phyloP scores from a whole-genome alignment of 768 basidiomycete genomes.

The Lactarius quietus region DNA sequence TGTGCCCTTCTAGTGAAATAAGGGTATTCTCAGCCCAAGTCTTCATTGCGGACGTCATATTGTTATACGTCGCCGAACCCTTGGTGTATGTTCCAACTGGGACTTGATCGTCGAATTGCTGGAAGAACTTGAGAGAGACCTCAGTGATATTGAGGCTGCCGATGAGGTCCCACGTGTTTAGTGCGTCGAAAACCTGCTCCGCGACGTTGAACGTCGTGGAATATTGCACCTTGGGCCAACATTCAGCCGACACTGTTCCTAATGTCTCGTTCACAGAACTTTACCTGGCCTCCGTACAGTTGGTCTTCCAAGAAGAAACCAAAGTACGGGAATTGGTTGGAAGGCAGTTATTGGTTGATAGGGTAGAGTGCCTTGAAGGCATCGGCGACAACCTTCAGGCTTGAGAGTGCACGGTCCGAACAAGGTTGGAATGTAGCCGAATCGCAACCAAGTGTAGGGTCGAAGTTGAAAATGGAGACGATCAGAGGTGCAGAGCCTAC shows the following conservation, averaged over 20 bases:
- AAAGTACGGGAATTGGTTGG: not conserved
- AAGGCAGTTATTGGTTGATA: not conserved
- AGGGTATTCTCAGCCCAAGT: not conserved
- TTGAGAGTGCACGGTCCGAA: conserved; percentile 1
- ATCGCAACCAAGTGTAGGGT: not conserved
- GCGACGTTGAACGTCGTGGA: not conserved
- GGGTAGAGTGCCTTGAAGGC: not conserved
- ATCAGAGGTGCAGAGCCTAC: not conserved
- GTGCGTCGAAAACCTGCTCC: not conserved
- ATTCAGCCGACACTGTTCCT: not conserved
- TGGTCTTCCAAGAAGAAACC: not conserved
- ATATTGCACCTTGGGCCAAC: not conserved
- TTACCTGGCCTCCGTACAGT: not conserved
- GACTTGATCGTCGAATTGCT: not conserved
- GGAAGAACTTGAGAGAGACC: not conserved
- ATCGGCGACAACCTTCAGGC: conserved; percentile 5
- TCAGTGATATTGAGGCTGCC: not conserved
- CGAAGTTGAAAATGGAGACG: not conserved
- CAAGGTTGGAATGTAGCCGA: no score
- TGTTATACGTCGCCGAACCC: not conserved
- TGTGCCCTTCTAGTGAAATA: not conserved
- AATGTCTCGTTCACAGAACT: not conserved
- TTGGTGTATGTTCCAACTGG: not conserved
- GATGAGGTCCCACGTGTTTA: not conserved
- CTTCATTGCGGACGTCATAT: not conserved